Evolutionary conservation across 169 alveolate species (phyloP), one percentile per base, ranked within the genome.

Genomic region (Babesia bigemina): DNA sequence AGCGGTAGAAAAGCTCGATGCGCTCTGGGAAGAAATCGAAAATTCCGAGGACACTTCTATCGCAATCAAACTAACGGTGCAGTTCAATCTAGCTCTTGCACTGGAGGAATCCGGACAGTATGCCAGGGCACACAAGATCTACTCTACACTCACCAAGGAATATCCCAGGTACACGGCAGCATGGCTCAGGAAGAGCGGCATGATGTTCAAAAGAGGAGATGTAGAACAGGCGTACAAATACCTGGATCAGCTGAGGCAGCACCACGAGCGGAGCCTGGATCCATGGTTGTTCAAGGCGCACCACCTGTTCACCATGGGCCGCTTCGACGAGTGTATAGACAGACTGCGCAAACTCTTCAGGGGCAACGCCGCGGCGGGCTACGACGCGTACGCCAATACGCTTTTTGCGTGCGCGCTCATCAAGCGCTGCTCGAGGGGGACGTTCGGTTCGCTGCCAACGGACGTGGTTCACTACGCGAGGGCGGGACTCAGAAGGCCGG

Each of bases 361-460:
- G 28, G 29, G 71, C 2, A 36, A 65, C 60, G 65, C 56, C 45
- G 36, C 67, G 21, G 72, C 86, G 21, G 29, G 55, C 58, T 74
- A 47, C 47, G 90, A 83, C 60, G 70, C 90, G 22, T 83, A 83
- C 36, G 82, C 86, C 19, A 73, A 83, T 28, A 83, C 90, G 19
- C 70, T 83, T 11, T 29, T 83, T 26, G 57, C 90, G 12, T 83
- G 79, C 52, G 70, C 74, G 19, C 60, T 74, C 57, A 83, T 83
- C 22, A 29, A 45, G 21, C 67, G 62, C 29, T 24, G 70, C 49
- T 53, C 39, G 44, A 22, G 42, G 21, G 86, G 82, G 33, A 47
- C 50, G 3, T 49, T 39, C 57, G 69, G 58, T 17, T 52, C 67
- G 36, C 50, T 83, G 50, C 90, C 86, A 21, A 66, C 75, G 55